Percentiles rank a stretch among this genome's conserved stretches.
Conservation (phyloP, 2,329 filamentous ascomycete species). For the Cercospora beticola region DNA sequence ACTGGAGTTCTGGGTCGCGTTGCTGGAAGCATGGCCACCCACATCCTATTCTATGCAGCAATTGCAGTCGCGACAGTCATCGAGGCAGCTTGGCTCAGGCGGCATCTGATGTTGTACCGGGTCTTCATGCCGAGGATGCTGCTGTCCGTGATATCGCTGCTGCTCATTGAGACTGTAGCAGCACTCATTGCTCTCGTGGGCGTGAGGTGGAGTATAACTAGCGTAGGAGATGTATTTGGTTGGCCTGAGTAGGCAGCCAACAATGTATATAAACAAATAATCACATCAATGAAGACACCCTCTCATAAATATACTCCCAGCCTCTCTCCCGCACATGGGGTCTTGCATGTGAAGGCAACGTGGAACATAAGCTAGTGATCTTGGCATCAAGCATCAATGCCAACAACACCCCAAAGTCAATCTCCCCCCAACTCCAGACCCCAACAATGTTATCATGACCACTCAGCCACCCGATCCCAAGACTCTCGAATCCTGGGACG, state of each 20-base stretch:
- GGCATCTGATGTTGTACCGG: constrained; percentile 94
- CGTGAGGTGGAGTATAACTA: constrained; percentile 71
- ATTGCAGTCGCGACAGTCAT: constrained; percentile 82
- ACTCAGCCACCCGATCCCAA: constrained; percentile 56
- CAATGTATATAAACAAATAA: neutral
- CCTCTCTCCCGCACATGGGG: neutral
- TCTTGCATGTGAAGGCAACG: neutral
- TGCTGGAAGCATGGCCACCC: constrained; percentile 68
- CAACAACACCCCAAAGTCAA: neutral
- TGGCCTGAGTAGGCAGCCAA: constrained; percentile 49
- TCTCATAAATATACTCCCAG: neutral
- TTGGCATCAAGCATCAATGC: constrained; percentile 3
- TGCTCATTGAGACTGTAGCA: constrained; percentile 74
- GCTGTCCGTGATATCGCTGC: constrained; percentile 68
- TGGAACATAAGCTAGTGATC: neutral
- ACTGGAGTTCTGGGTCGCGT: constrained; percentile 64
- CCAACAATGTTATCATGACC: constrained; percentile 9
- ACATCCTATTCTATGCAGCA: constrained; percentile 78
- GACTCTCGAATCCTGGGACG: constrained; percentile 61
- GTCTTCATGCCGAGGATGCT: constrained; percentile 92
- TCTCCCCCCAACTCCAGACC: neutral
- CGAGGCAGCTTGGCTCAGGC: constrained; percentile 82
- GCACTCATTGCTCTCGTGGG: constrained; percentile 71
- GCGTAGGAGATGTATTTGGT: constrained; percentile 86
- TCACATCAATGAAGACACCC: neutral